Base-by-base conservation (phyloP, 2,329 filamentous ascomycete species). In the Apiospora malaysiana region DNA sequence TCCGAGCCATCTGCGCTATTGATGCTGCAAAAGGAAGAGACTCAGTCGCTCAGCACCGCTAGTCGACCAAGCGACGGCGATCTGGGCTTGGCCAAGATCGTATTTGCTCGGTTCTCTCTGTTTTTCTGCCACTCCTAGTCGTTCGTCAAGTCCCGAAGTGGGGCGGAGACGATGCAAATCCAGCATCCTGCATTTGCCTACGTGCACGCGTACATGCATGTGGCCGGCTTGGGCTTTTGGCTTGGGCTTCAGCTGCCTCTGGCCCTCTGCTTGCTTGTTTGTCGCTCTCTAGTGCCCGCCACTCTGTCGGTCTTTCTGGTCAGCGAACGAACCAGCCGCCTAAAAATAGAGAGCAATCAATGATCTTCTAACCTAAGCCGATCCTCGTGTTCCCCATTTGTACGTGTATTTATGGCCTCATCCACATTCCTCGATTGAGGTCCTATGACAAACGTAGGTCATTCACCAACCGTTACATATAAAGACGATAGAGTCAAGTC, bases 21-120 rank as follows among this genome's bases (percentile, higher is more conserved):
- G 56, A 63, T 63, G 27, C 42, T 45, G 42, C 42, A 45, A 45
- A 45, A 45, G 42, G 42, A 45, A 45, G 12, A 45, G 42, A 45
- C 42, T 45, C 32, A 32, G 3, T 32, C 32, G 32, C 32, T 32
- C 42, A 45, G 42, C 42, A 40, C 56, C 56, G 56, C 56, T 63
- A 63, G 56, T 63, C 56, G 56, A 63, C 56, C 56, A 63, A 63
- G 56, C 56, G 56, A 63, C 56, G 56, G 32, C 32, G 56, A 63
- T 63, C 56, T 63, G 56, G 56, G 56, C 56, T 63, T 63, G 56
- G 56, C 56, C 56, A 63, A 63, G 56, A 63, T 63, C 56, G 56
- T 63, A 63, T 63, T 63, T 63, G 56, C 32, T 63, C 56, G 37
- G 5, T 32, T 23, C 12, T 42, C 40, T 42, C 40, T 42, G 8